Evolutionary conservation across 2,329 filamentous ascomycete species (phyloP).

Genomic region (Berkeleyomyces rouxiae): DNA sequence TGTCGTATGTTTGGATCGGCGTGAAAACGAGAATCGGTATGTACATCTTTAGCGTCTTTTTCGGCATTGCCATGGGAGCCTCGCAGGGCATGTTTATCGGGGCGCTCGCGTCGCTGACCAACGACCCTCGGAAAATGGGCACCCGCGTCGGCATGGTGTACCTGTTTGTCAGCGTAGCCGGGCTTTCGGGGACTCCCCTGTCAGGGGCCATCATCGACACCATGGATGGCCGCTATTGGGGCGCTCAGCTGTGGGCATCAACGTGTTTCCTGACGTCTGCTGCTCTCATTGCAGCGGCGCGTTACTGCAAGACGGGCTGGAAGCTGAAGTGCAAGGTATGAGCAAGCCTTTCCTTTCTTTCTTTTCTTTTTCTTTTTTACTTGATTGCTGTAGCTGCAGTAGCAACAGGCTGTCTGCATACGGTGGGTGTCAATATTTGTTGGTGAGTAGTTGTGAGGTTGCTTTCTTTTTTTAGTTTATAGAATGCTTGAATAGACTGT

Average conservation of each 20-base stretch:
- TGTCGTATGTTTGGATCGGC: constrained; percentile 39
- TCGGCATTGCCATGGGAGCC: constrained; percentile 28
- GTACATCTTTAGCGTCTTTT: constrained; percentile 29
- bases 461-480: not conserved
- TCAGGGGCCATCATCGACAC: constrained; percentile 29
- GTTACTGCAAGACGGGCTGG: constrained; percentile 22
- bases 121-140: constrained; percentile 28
- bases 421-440: not conserved
- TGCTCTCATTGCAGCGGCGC: constrained; percentile 20
- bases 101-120: constrained; percentile 26
- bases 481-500: not conserved
- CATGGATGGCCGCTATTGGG: constrained; percentile 24
- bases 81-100: constrained; percentile 27
- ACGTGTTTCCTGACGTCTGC: constrained; percentile 23
- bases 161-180: constrained; percentile 26
- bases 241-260: constrained; percentile 32
- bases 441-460: not conserved
- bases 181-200: constrained; percentile 28
- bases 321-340: constrained; percentile 22
- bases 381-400: not conserved
- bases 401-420: not conserved
- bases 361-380: not conserved
- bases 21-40: constrained; percentile 26
- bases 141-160: constrained; percentile 31
- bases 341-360: not conserved